Percentiles rank a stretch among this genome's conserved stretches.
Evolutionary conservation across 805 yeast species (phyloP).

Genomic region (Candida manassasensis): DNA sequence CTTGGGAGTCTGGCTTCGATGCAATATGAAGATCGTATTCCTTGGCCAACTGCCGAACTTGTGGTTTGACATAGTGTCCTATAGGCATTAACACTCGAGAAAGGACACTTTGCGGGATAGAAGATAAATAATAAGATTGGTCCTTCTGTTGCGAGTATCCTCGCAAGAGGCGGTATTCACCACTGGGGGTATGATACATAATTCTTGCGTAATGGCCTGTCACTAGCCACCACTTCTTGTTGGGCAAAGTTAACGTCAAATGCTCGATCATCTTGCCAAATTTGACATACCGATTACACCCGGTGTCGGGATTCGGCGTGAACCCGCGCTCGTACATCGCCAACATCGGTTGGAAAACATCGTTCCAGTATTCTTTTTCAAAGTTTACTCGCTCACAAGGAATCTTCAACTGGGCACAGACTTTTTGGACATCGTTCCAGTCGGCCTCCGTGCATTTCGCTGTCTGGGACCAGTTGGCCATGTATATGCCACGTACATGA

Average conservation of each 20-base stretch:
- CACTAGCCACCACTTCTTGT: conserved; percentile 71
- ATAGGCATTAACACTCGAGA: conserved; percentile 66
- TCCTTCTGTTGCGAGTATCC: conserved; percentile 65
- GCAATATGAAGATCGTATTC: conserved; percentile 54
- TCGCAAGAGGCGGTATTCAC: conserved; percentile 47
- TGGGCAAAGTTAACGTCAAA: conserved; percentile 35
- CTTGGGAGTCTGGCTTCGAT: conserved; percentile 88
- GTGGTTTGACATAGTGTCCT: conserved; percentile 71
- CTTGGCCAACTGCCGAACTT: conserved; percentile 66
- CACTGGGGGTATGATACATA: conserved; percentile 26
- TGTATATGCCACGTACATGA: conserved; percentile 77
- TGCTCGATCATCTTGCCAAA: conserved; percentile 73
- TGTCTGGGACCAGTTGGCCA: conserved; percentile 84
- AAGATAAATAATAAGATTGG: conserved; percentile 86
- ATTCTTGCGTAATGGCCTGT: conserved; percentile 80
- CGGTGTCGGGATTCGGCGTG: conserved; percentile 94
- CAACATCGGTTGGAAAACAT: conserved; percentile 91
- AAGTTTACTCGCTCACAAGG: conserved; percentile 75
- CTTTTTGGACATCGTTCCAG: conserved; percentile 76
- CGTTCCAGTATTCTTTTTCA: conserved; percentile 88
- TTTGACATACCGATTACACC: conserved; percentile 80
- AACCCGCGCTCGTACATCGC: conserved; percentile 61
- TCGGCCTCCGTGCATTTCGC: conserved; percentile 78
- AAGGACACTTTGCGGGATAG: conserved; percentile 46
- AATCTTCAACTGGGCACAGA: conserved; percentile 56